phyloP scores from a whole-genome alignment of 78 protist species.

The Dictyostelium brefeldianum region DNA sequence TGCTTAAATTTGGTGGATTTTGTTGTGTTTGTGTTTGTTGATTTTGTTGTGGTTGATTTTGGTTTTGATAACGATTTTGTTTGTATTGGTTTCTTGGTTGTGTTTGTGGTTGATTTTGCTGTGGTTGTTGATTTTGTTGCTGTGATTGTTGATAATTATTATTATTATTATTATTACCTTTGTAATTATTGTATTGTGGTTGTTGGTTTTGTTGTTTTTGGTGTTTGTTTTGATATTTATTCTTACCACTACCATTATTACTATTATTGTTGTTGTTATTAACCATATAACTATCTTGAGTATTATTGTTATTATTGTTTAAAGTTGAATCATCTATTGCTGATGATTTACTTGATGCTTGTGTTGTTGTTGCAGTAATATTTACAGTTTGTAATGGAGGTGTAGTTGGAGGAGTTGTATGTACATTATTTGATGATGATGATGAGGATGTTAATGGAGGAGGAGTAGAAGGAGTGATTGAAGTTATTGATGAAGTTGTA shows the following conservation, averaged over 20 bases:
- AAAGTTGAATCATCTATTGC: no score
- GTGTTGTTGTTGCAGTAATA: neutral
- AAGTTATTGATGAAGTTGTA: neutral
- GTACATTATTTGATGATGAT: neutral
- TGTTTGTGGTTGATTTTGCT: neutral
- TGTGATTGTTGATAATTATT: neutral
- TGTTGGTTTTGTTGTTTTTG: neutral
- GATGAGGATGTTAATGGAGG: neutral
- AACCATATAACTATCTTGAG: neutral
- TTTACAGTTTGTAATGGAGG: neutral
- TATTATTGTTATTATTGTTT: neutral
- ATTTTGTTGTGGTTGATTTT: neutral
- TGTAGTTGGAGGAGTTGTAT: neutral
- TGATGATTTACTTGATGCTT: neutral
- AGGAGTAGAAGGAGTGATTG: neutral
- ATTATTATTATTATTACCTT: neutral
- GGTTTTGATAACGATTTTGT: neutral
- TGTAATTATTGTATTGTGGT: neutral
- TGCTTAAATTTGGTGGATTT: no score
- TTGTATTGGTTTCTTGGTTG: no score
- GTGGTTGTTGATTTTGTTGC: neutral
- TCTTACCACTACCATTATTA: neutral
- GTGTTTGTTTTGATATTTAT: neutral
- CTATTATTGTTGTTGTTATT: neutral
- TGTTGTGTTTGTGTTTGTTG: neutral